Evolutionary conservation across 2,329 filamentous ascomycete genomes (phyloP), one percentile per base, ranked within the genome.

Genomic region (Biscogniauxia sp.): DNA sequence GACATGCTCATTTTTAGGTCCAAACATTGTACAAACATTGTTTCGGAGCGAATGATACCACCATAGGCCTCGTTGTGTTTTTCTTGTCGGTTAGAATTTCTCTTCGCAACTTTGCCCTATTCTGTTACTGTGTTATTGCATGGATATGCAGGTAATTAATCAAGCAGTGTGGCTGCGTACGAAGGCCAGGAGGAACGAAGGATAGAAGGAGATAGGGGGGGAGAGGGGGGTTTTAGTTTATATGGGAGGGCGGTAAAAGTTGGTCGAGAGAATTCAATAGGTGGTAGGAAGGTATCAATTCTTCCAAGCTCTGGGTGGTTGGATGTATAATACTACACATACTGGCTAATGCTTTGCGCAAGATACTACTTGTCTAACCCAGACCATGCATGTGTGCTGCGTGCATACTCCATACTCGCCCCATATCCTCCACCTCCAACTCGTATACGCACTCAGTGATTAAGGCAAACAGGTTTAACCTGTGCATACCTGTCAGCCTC

Each of bases 31-130:
- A 57, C 69, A 62, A 68, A 62, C 64, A 66, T 61, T 66, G 62
- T 63, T 69, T 70, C 64, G 64, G 64, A 70, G 61, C 68, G 66
- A 45, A 72, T 70, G 69, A 72, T 71, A 69, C 67, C 70, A 69
- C 61, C 70, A 69, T 59, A 65, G 23, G 64, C 57, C 60, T 61
- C 58, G 51, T 28, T 62, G 51, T 64, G 54, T 50, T 61, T 58
- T 61, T 64, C 56, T 57, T 63, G 51, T 59, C 53, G 51, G 26
- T 20, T 17, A 45, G 28, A 32, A 4, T 32, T 32, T 32, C 9
- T 32, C 5, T 45, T 45, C 37, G 11, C 37, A 17, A n/a, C 37
- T 45, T 13, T n/a, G 37, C 37, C 37, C 15, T 45, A 17, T 45
- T 45, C 28, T 32, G 11, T 32, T 7, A 32, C 9, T 32, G 28